Base-by-base conservation (phyloP, 106 monocot genomes). In the Apostasia shenzhenica region DNA sequence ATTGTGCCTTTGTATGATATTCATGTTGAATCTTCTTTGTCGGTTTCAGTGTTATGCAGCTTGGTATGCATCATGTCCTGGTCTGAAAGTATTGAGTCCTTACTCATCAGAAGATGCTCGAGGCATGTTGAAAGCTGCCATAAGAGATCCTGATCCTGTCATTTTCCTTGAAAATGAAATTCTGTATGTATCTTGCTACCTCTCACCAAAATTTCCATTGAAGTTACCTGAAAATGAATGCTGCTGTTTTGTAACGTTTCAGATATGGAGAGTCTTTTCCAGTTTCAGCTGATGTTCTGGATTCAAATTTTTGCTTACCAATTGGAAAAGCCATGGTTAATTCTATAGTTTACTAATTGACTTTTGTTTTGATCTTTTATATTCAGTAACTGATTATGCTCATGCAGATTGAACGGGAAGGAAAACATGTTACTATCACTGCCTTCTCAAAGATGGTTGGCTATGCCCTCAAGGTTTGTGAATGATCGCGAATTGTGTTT, bases 381-480 rank as follows among this genome's bases (percentile, higher is more conserved):
- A 26, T 37, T 55, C 51, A 48, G 40, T 51, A 54, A 3, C 14
- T 12, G 72, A 3, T 67, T n/a, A 14, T 52, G 40, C 14, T 54
- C 45, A 60, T 76, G 26, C 81, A 99, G 97, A 90, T 99, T 67
- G 97, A 99, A 73, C 76, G 83, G 42, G 81, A 85, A 81, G 92
- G 97, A 53, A 99, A 90, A 41, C 79, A 90, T 71, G 85, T 99
- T 1, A 99, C 97, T 0, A 93, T 99, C 63, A 87, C 85, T 55
- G 83, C 97, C 55, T 90, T 79, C 79, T 99, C 97, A 48, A 99
- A 90, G 76, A 93, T 99, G 97, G 92, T 99, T 79, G 97, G 92
- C 9, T 90, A 79, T 78, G 73, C 97, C 71, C 87, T 99, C 3
- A 71, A 93, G 97, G 97, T 99, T 50, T 52, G 77, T 71, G 8